Base-by-base conservation (phyloP, 208 protist species). In the Leishmania martiniquensis region DNA sequence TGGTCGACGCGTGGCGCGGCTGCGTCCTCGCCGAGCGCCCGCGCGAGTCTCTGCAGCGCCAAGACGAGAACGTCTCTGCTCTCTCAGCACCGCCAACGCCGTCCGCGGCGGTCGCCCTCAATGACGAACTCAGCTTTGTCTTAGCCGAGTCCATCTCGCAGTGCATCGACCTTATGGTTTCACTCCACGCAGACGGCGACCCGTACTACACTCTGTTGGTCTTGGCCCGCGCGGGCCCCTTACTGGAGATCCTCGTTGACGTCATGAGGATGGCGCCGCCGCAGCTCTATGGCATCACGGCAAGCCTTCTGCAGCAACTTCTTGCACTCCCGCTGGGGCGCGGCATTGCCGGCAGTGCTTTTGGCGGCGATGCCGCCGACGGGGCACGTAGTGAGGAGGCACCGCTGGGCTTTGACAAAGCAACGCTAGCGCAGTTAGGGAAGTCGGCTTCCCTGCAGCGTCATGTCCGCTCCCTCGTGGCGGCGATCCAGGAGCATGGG, bases 181-280 rank as follows among this genome's bases (percentile, higher is more conserved):
- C 92, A 2, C 75, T 96, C 4, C 69, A 93, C 77, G 82, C 81
- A 20, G 92, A 96, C 42, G 87, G 84, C 9, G 89, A 96, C 75
- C 44, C 78, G 17, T 94, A 96, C 78, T 93, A 93, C 84, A 81
- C 82, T 62, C 80, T 96, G 22, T 82, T 96, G 13, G 92, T 94
- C n/a, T 60, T 85, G 1, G 87, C 87, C 13, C 86, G 90, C 22
- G 87, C 89, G 0, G 90, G 89, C 9, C 79, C 76, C 65, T 80
- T 96, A 65, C 74, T 92, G 34, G 73, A 88, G 80, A 84, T 80
- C 7, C 82, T 96, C 29, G 73, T 91, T 29, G 83, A 87, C 45
- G 76, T 92, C 32, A 78, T 96, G 67, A 82, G 85, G 49, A 77
- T 80, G 1, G 76, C 78, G 29, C 92, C 91, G 9, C 75, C 84